Conservation (phyloP, 352 stramenopile species). For the Pythium diclinum region DNA sequence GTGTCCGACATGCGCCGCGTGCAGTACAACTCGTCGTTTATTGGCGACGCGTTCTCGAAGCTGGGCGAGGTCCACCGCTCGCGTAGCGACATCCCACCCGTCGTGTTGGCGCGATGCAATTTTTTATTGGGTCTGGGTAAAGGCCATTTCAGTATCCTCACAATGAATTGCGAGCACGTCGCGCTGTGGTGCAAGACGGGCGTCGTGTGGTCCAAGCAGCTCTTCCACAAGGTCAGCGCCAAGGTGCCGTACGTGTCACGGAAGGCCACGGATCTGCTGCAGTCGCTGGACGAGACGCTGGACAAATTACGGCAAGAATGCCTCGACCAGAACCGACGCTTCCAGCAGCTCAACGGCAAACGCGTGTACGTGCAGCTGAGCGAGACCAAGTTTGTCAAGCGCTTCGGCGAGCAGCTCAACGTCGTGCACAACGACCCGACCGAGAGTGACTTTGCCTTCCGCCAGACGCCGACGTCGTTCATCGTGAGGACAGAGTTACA, state of each 20-base stretch:
- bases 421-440: conserved; percentile 55
- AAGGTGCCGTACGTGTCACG: conserved; percentile 48
- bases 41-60: conserved; percentile 52
- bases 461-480: conserved; percentile 55
- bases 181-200: conserved; percentile 76
- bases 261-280: conserved; percentile 33
- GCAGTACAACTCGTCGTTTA: conserved; percentile 72
- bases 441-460: conserved; percentile 61
- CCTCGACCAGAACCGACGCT: conserved; percentile 30
- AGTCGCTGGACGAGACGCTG: conserved; percentile 36
- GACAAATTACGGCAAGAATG: conserved; percentile 31
- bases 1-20: conserved; percentile 65
- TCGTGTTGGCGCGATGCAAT: conserved; percentile 67
- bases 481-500: conserved; percentile 34
- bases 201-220: conserved; percentile 71
- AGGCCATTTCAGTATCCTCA: conserved; percentile 71
- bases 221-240: conserved; percentile 46
- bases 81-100: conserved; percentile 52
- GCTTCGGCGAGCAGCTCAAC: conserved; percentile 48
- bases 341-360: conserved; percentile 38
- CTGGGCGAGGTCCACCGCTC: conserved; percentile 63
- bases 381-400: conserved; percentile 49
- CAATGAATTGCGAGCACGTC: conserved; percentile 75
- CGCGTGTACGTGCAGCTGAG: conserved; percentile 49
- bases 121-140: conserved; percentile 63